Conservation (phyloP, 1,284 basidiomycete species). For the Rhodofomes roseus region DNA sequence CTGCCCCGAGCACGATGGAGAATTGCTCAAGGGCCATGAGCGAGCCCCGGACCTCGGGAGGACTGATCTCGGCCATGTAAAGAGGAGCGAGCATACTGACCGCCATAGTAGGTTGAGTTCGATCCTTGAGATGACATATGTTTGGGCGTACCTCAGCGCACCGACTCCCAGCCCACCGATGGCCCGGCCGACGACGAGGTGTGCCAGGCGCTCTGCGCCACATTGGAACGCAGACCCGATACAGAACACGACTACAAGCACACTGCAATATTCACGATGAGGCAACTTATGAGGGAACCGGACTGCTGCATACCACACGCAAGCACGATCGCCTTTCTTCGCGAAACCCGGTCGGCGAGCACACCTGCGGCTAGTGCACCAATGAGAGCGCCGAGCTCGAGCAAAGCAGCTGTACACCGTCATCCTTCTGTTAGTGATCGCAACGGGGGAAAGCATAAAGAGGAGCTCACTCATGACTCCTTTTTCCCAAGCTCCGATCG, state of each 20-base stretch:
- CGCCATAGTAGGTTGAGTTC: neutral
- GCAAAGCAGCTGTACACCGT: conserved; percentile 54
- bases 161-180: conserved; percentile 80
- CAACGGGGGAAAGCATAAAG: neutral
- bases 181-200: conserved; percentile 64
- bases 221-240: conserved; percentile 70
- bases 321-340: conserved; percentile 60
- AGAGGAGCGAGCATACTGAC: conserved; percentile 71
- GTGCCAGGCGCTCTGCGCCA: conserved; percentile 48
- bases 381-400: conserved; percentile 73
- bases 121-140: neutral
- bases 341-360: conserved; percentile 64
- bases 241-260: conserved; percentile 57
- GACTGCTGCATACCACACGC: conserved; percentile 53
- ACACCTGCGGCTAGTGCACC: conserved; percentile 67
- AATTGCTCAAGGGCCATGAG: conserved; percentile 78
- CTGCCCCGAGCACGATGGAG: conserved; percentile 74
- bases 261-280: neutral
- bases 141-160: conserved; percentile 57
- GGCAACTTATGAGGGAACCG: neutral
- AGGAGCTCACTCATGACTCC: conserved; percentile 65
- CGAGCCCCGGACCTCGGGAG: conserved; percentile 78
- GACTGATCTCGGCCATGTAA: conserved; percentile 81
- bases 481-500: conserved; percentile 65
- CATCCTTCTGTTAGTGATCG: neutral